Base-by-base conservation (phyloP, 371 early-diverging fungal species). In the Rhizopus delemar region DNA sequence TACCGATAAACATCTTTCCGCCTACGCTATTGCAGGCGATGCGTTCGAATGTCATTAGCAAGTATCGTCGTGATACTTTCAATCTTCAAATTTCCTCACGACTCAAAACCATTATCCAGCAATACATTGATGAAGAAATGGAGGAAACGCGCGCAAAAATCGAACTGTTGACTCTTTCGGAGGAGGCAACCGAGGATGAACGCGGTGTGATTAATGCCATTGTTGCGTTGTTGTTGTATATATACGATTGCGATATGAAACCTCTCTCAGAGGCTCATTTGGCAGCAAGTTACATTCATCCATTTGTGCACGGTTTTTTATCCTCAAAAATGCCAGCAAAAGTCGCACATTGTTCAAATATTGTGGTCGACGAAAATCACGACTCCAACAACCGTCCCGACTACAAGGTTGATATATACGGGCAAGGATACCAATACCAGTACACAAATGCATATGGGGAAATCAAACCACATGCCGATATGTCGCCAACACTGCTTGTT, bases 251-350 rank as follows among this genome's bases (percentile, higher is more conserved):
- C 55, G 53, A 56, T 45, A 67, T 59, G 59, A 62, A 62, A 39
- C 56, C 52, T 41, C 51, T 67, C 48, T 67, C 62, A 12, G 62
- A 67, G 56, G 66, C 67, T 49, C 67, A 62, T 55, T 53, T 67
- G 55, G 51, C 56, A 31, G 50, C 59, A 11, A 62, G 67, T 62
- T 62, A 67, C 31, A 28, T 59, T 51, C 53, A 67, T 55, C 53
- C 46, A 51, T 57, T 68, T 34, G 38, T 62, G 34, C 48, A 61
- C 8, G 56, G 56, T 46, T 22, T 56, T n/a, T 57, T 57, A 57
- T 57, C 48, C 6, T 57, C 22, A 38, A 49, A 57, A 57, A 57
- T 49, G 50, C 38, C 56, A 56, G 35, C 35, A 46, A 56, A 34
- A 56, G 16, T 56, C 50, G 49, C 39, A 38, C 57, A 38, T 29